Conservation (phyloP, 202 grass and related monocot genomes). For the Zizania palustris region DNA sequence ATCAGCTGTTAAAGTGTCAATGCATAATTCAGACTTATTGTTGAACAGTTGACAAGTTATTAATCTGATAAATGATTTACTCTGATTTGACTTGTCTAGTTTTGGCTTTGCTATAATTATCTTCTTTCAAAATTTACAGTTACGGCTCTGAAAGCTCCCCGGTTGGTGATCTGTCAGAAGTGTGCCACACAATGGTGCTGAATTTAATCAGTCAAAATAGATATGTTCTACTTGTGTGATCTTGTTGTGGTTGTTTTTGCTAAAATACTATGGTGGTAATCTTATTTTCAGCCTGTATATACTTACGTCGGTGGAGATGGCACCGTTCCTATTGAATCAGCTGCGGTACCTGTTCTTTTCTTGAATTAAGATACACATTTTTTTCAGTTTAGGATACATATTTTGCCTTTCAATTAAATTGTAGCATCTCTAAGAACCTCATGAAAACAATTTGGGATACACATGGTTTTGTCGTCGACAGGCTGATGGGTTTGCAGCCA, state of each 20-base stretch:
- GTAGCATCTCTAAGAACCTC: not conserved
- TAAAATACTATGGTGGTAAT: constrained; percentile 27
- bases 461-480: constrained; percentile 27
- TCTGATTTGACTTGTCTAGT: not conserved
- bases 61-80: constrained; percentile 10
- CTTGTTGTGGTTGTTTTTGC: constrained; percentile 10
- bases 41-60: not conserved
- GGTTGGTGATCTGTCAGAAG: constrained; percentile 76
- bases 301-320: constrained; percentile 91
- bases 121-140: constrained; percentile 46
- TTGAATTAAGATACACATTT: not conserved
- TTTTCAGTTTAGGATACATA: not conserved
- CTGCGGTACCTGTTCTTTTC: constrained; percentile 60
- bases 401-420: not conserved
- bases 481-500: constrained; percentile 82
- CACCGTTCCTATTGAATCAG: constrained; percentile 83
- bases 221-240: constrained; percentile 22
- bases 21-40: not conserved
- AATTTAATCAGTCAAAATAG: constrained; percentile 30
- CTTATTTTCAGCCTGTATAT: constrained; percentile 72
- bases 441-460: constrained; percentile 7
- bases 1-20: not conserved
- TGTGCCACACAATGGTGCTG: constrained; percentile 80
- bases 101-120: constrained; percentile 20
- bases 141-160: constrained; percentile 93